phyloP scores from a whole-genome alignment of 805 yeast species.

The Teunomyces pallodes region DNA sequence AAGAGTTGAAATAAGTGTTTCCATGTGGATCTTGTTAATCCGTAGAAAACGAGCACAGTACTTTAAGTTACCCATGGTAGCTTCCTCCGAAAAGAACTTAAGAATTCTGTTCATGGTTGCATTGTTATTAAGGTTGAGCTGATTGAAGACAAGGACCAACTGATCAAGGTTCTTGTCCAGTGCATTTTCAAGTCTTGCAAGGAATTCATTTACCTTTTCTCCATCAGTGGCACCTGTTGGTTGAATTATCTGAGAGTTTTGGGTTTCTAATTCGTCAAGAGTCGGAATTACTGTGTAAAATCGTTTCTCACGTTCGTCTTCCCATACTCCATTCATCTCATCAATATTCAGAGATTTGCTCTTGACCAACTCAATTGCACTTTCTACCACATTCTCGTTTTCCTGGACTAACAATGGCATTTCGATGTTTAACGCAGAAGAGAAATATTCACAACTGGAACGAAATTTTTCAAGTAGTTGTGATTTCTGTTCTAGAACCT shows the following conservation, averaged over 20 bases:
- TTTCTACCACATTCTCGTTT: slow-evolving; percentile 10
- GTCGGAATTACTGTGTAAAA: slow-evolving; percentile 62
- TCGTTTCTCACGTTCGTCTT: slow-evolving; percentile 56
- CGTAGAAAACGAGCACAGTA: slow-evolving; percentile 68
- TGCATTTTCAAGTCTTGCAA: slow-evolving; percentile 42
- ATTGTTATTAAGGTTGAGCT: slow-evolving; percentile 57
- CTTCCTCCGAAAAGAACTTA: slow-evolving; percentile 51
- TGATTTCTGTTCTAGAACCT: slow-evolving; percentile 27
- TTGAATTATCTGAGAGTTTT: not conserved
- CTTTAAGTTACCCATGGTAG: slow-evolving; percentile 44
- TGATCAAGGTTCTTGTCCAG: slow-evolving; percentile 50
- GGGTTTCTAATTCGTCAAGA: slow-evolving; percentile 29
- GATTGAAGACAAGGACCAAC: slow-evolving; percentile 48
- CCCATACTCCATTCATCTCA: slow-evolving; percentile 50
- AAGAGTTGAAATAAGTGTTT: slow-evolving; percentile 52
- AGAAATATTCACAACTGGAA: slow-evolving; percentile 40
- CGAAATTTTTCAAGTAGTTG: slow-evolving; percentile 47
- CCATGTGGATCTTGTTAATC: slow-evolving; percentile 48
- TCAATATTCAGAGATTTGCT: slow-evolving; percentile 21
- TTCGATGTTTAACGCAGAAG: slow-evolving; percentile 34
- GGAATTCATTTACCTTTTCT: slow-evolving; percentile 42
- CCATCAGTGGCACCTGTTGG: slow-evolving; percentile 23
- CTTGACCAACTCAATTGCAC: slow-evolving; percentile 20
- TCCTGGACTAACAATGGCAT: slow-evolving; percentile 12
- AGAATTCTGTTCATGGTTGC: slow-evolving; percentile 65